phyloP scores from a whole-genome alignment of 441 rosid species.

The Omphalea diandra region DNA sequence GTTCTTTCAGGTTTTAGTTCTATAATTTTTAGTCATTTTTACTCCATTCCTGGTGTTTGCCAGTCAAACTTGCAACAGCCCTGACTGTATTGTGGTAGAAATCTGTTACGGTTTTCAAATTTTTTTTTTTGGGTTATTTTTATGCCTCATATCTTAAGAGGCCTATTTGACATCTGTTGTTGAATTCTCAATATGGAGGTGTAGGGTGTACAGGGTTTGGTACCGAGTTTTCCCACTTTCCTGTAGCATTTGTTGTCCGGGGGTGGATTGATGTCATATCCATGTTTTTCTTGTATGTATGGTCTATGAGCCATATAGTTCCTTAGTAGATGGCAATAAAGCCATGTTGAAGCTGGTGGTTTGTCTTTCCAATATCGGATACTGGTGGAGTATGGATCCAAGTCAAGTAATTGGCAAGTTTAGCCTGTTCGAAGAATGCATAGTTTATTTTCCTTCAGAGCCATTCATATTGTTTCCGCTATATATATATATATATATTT shows the following conservation, averaged over 20 bases:
- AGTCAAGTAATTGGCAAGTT: background rate
- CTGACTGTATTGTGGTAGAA: constrained; percentile 34
- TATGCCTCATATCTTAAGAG: constrained; percentile 16
- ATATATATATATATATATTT: no score
- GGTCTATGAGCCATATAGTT: constrained; percentile 2
- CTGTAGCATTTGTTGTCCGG: constrained; percentile 39
- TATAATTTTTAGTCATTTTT: constrained; percentile 13
- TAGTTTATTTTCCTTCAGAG: background rate
- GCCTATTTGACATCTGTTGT: constrained; percentile 42
- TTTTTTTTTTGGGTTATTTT: background rate
- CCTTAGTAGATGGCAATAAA: constrained; percentile 11
- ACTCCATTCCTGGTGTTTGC: constrained; percentile 8
- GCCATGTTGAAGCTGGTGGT: constrained; percentile 3
- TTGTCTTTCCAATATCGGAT: background rate
- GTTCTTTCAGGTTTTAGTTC: constrained; percentile 5
- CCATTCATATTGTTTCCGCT: background rate
- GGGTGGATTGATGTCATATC: constrained; percentile 20
- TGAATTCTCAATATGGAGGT: constrained; percentile 33
- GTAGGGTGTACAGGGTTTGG: constrained; percentile 39
- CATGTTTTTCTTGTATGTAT: constrained; percentile 2
- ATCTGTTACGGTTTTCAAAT: constrained; percentile 6
- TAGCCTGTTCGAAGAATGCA: background rate
- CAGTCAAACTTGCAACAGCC: constrained; percentile 24
- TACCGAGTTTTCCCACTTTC: constrained; percentile 28
- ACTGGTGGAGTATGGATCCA: background rate